These are phyloP conservation scores for Agrostemma githago DNA, from an alignment of 148 eudicot genomes.

Conservation along the genomic window DNA sequence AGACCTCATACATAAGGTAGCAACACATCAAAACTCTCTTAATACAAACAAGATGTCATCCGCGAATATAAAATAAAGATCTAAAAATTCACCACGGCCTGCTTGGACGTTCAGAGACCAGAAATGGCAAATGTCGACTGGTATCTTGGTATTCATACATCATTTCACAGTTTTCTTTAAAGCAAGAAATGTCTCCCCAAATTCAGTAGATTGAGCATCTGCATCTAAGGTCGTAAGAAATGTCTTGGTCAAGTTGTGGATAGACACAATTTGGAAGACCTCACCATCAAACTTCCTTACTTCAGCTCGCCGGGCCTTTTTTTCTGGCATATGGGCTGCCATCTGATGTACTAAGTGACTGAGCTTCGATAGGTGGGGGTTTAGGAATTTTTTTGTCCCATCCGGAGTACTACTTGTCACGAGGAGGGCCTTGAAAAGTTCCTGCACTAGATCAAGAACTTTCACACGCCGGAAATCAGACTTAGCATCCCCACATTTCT, in stretches of 20 bases:
- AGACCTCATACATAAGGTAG: not conserved
- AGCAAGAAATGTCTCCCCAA: slow-evolving; percentile 66
- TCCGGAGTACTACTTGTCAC: slow-evolving; percentile 30
- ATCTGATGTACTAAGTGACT: slow-evolving; percentile 49
- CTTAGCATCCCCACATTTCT: slow-evolving; percentile 53
- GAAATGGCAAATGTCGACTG: not conserved
- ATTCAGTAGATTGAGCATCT: slow-evolving; percentile 55
- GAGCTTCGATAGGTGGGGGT: slow-evolving; percentile 43
- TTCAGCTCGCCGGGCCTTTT: slow-evolving; percentile 69
- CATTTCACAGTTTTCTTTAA: slow-evolving; percentile 44
- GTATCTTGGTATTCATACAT: not conserved
- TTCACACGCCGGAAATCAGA: slow-evolving; percentile 66
- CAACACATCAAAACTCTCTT: slow-evolving; percentile 3
- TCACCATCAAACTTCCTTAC: slow-evolving; percentile 68
- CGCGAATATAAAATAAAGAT: not conserved
- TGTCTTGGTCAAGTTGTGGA: slow-evolving; percentile 38
- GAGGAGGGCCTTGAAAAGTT: slow-evolving; percentile 43
- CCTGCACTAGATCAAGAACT: slow-evolving; percentile 63
- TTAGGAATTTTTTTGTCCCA: slow-evolving; percentile 37
- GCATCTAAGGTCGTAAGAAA: slow-evolving; percentile 62
- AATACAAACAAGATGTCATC: not conserved
- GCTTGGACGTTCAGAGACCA: not conserved
- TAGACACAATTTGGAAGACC: slow-evolving; percentile 45
- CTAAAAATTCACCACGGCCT: not conserved
- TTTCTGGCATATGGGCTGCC: slow-evolving; percentile 65